Percentiles rank a stretch among this genome's conserved stretches.
These are phyloP conservation scores for Vachellia pachyceras DNA, from an alignment of 306 rosid species.

Conservation along the genomic window DNA sequence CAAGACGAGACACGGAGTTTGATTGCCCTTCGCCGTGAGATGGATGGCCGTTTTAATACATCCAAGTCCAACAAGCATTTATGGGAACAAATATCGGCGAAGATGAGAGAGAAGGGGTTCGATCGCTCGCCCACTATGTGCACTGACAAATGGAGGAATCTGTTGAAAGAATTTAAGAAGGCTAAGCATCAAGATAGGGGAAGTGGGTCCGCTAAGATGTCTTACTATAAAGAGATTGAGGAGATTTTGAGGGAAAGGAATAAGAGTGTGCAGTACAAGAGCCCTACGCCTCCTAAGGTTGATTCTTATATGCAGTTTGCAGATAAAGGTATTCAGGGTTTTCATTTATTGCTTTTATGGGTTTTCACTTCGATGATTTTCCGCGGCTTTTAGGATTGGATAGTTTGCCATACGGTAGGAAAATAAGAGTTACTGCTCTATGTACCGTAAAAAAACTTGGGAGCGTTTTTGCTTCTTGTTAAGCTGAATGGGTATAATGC, in stretches of 20 bases:
- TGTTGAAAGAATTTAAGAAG: slow-evolving; percentile 94
- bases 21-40: slow-evolving; percentile 74
- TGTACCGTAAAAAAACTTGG: not conserved
- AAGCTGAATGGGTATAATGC: slow-evolving; percentile 13
- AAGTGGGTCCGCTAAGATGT: slow-evolving; percentile 89
- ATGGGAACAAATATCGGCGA: slow-evolving; percentile 94
- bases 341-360: not conserved
- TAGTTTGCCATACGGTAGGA: not conserved
- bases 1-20: slow-evolving; percentile 90
- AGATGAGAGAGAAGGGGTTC: slow-evolving; percentile 92
- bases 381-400: not conserved
- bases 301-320: slow-evolving; percentile 89
- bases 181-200: slow-evolving; percentile 85
- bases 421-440: not conserved
- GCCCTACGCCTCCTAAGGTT: slow-evolving; percentile 71
- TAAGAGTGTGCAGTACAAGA: slow-evolving; percentile 67
- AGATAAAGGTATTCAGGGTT: slow-evolving; percentile 62
- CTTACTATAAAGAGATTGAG: slow-evolving; percentile 89
- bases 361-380: not conserved
- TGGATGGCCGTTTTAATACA: slow-evolving; percentile 83
- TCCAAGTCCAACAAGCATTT: slow-evolving; percentile 91
- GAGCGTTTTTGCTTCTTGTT: not conserved
- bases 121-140: slow-evolving; percentile 98
- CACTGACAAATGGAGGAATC: slow-evolving; percentile 97
- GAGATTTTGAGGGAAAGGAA: slow-evolving; percentile 80